Conservation (phyloP, 225 moss, liverwort and hornwort genomes). For the Rhytidiadelphus loreus region DNA sequence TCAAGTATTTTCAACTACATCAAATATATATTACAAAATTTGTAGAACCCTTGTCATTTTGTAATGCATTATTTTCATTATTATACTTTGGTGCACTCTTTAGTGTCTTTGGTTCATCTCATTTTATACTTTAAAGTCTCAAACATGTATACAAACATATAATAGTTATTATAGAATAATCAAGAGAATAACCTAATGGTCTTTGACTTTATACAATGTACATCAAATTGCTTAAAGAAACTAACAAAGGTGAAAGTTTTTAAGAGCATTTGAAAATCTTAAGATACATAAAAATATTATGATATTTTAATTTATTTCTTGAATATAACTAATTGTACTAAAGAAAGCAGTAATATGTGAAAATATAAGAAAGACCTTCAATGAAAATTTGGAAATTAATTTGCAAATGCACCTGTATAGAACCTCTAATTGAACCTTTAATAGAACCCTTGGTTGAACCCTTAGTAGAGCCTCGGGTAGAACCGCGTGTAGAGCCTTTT, state of each 20-base stretch:
- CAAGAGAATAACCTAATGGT: not conserved
- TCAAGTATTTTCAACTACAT: not conserved
- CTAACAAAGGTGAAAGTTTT: not conserved
- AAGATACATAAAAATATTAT: fast-evolving
- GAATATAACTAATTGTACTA: not conserved
- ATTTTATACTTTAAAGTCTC: not conserved
- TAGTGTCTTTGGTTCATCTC: not conserved
- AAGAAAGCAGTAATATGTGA: too few relatives aligned
- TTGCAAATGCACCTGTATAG: not conserved
- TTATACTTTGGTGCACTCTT: not conserved
- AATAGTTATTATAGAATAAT: not conserved
- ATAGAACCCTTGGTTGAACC: not conserved
- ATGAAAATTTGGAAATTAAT: not conserved
- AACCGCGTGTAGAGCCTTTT: not conserved
- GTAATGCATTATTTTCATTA: not conserved
- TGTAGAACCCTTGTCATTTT: not conserved
- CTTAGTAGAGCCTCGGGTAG: not conserved
- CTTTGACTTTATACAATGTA: not conserved
- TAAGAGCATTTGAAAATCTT: not conserved
- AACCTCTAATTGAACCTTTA: not conserved
- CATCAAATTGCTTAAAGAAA: not conserved
- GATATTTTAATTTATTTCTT: not conserved
- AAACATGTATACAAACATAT: not conserved
- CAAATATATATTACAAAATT: not conserved
- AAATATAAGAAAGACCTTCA: not conserved